Conservation (phyloP, 441 rosid genomes). For the Daphne laureola region DNA sequence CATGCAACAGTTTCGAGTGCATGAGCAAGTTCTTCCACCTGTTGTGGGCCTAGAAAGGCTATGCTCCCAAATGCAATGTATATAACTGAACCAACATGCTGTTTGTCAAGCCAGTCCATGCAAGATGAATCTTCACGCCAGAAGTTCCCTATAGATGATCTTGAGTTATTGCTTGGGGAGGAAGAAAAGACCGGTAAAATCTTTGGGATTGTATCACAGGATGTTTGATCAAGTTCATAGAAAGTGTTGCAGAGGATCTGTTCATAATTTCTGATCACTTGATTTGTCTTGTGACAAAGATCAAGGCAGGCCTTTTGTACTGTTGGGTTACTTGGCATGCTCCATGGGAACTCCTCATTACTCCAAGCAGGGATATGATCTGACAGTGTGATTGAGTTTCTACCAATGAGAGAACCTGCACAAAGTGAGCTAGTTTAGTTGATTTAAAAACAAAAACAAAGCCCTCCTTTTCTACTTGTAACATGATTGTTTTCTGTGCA, state of each 20-base stretch:
- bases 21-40: slow-evolving; percentile 23
- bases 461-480: background rate
- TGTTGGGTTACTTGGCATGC: slow-evolving; percentile 4
- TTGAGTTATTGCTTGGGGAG: background rate
- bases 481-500: background rate
- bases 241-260: slow-evolving; percentile 15
- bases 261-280: background rate
- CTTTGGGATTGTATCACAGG: slow-evolving; percentile 7
- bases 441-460: background rate
- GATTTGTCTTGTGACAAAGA: background rate
- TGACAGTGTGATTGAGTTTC: slow-evolving; percentile 13
- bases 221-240: slow-evolving; percentile 11
- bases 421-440: background rate
- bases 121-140: slow-evolving; percentile 17
- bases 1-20: slow-evolving; percentile 17
- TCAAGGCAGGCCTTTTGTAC: slow-evolving; percentile 1
- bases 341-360: slow-evolving; percentile 14
- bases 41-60: slow-evolving; percentile 14
- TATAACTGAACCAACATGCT: slow-evolving; percentile 17
- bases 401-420: slow-evolving; percentile 12
- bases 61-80: slow-evolving; percentile 29
- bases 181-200: slow-evolving; percentile 13
- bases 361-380: slow-evolving; percentile 14
- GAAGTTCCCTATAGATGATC: background rate
- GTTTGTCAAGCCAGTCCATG: slow-evolving; percentile 23